Base-by-base conservation (phyloP, 1,284 basidiomycete genomes). In the Exobasidium rhododendri region DNA sequence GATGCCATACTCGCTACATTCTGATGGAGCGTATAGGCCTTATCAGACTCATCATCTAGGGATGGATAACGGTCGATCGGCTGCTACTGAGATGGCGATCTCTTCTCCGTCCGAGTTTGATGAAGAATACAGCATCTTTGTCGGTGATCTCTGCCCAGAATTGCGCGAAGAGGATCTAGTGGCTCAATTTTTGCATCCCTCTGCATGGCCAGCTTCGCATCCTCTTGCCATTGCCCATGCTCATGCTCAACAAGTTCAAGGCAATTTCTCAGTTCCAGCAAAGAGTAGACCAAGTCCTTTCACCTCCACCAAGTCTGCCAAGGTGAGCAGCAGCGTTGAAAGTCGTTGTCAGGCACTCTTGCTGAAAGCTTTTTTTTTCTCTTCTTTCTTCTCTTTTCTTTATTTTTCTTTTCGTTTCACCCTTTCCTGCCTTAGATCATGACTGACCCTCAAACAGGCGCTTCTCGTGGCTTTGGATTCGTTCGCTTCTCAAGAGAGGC, bases 151-250 rank as follows among this genome's bases (percentile, higher is more conserved):
- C 22, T 50, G 57, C 28, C 67, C 68, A 2, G 70, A 74, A 32
- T 59, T 78, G 32, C 69, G 67, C 30, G 74, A 79, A 32, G 71
- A 74, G 17, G 77, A 79, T 56, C 58, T 78, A 2, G 67, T 75
- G 0, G 58, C 59, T 3, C 71, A 74, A 54, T 79, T 78, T 62
- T 29, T 70, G n/a, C 63, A 69, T 24, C 74, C 76, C 0, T 73
- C 75, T 2, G 31, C 65, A 1, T 79, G 73, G 75, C 74, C 71
- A 4, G 53, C 64, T 30, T 60, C 59, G 28, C 76, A 78, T 31
- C 73, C 74, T 0, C 70, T 72, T 43, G 66, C 73, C 4, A 72
- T 74, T 26, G 68, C 67, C 1, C 67, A 69, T 24, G 60, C 67
- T 14, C 67, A 75, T 43, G 70, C 70, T 3, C 75, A 74, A 58